Percentiles rank a stretch among this genome's conserved stretches.
These are phyloP conservation scores for Gaultheria prostrata DNA, from an alignment of 148 eudicot species.

Conservation along the genomic window DNA sequence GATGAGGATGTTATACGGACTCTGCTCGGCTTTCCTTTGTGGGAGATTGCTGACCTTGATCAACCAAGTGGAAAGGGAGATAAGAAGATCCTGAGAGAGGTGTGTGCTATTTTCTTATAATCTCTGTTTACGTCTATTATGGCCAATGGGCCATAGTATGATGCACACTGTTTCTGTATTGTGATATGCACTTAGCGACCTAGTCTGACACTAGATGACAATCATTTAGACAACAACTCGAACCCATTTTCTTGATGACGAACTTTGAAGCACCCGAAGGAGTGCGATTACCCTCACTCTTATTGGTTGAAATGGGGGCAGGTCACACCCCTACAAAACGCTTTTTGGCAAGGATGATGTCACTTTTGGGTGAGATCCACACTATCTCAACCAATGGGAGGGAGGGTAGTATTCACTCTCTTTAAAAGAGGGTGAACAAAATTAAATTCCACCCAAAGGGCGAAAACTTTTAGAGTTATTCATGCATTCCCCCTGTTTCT, in stretches of 20 bases:
- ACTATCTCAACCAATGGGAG: too few species aligned
- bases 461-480: not conserved
- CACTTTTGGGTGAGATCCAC: too few species aligned
- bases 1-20: slow-evolving; percentile 88
- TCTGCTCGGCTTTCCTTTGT: slow-evolving; percentile 70
- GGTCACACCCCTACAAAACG: too few species aligned
- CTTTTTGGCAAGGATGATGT: too few species aligned
- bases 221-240: not conserved
- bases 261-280: not conserved
- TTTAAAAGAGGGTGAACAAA: too few species aligned
- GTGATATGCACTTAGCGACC: not conserved
- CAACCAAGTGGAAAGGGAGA: slow-evolving; percentile 92
- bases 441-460: too few species aligned
- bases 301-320: too few species aligned
- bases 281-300: too few species aligned
- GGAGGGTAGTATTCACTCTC: too few species aligned
- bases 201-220: not conserved
- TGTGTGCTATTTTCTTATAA: slow-evolving; percentile 9
- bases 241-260: not conserved
- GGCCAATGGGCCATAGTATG: not conserved
- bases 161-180: not conserved
- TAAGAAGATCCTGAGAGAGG: slow-evolving; percentile 94
- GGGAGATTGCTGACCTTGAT: slow-evolving; percentile 89
- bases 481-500: not conserved
- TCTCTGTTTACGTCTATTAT: not conserved